A percentile compares a stretch with the other conserved stretches of the same genome.
Conservation (phyloP, 2,329 filamentous ascomycete genomes). For the Aspergillus fijiensis region DNA sequence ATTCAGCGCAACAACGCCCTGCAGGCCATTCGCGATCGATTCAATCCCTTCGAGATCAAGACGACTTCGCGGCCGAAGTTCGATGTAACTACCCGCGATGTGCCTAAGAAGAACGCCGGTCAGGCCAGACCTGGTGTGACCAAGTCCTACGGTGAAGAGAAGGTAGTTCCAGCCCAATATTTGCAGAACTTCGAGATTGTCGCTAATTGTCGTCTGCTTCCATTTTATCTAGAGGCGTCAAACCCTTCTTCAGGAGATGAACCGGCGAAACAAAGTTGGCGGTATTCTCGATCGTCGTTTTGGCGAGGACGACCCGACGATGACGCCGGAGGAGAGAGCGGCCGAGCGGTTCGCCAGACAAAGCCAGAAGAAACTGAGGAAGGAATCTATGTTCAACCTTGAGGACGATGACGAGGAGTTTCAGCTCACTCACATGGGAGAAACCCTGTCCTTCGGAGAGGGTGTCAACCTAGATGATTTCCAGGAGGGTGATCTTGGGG, state of each 20-base stretch:
- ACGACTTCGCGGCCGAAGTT: conserved; percentile 79
- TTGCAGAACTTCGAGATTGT: conserved; percentile 1
- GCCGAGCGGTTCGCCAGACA: conserved; percentile 87
- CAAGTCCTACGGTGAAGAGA: conserved; percentile 83
- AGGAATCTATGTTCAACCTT: conserved; percentile 80
- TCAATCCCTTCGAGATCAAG: conserved; percentile 97
- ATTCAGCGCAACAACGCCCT: conserved; percentile 75
- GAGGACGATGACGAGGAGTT: conserved; percentile 75
- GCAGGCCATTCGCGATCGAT: conserved; percentile 84
- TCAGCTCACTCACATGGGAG: conserved; percentile 79
- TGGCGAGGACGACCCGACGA: conserved; percentile 89
- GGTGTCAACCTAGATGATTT: conserved; percentile 68
- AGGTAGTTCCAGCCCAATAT: conserved; percentile 50
- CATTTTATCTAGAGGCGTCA: conserved; percentile 61
- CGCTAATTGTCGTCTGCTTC: conserved; percentile 9
- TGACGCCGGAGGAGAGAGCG: conserved; percentile 91
- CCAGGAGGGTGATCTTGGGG: conserved; percentile 66
- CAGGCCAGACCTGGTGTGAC: conserved; percentile 77
- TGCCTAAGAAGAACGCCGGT: conserved; percentile 52
- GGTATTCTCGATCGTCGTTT: conserved; percentile 91
- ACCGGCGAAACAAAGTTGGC: conserved; percentile 83
- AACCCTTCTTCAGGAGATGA: conserved; percentile 86
- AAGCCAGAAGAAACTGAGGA: conserved; percentile 76
- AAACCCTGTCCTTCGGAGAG: conserved; percentile 65
- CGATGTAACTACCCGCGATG: conserved; percentile 69